Conservation (phyloP, 2,329 filamentous ascomycete species). For the Ciborinia camelliae region DNA sequence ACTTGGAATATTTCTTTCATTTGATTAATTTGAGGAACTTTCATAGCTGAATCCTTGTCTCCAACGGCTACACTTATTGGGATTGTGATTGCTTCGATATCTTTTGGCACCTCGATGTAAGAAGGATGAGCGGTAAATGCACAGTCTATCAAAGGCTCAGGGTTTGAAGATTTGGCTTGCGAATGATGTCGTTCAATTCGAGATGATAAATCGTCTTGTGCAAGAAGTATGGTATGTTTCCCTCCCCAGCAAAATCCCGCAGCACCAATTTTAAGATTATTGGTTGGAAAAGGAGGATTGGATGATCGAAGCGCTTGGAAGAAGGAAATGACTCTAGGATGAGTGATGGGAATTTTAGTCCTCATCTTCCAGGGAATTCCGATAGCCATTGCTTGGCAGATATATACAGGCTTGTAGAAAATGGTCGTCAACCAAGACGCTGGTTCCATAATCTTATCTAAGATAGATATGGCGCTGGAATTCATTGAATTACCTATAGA, state of each 20-base stretch:
- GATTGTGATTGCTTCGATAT: constrained; percentile 40
- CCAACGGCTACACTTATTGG: constrained; percentile 49
- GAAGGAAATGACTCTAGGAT: constrained; percentile 43
- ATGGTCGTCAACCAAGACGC: constrained; percentile 27
- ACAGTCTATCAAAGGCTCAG: constrained; percentile 45
- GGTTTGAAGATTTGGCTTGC: constrained; percentile 11
- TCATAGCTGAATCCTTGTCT: constrained; percentile 44
- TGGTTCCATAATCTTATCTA: constrained; percentile 28
- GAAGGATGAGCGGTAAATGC: constrained; percentile 54
- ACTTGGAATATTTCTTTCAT: constrained; percentile 35
- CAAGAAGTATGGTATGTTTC: constrained; percentile 50
- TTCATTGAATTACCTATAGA: constrained; percentile 16
- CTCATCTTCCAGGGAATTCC: constrained; percentile 31
- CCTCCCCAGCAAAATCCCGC: constrained; percentile 65
- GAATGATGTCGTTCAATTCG: constrained; percentile 25
- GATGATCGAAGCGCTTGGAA: constrained; percentile 39
- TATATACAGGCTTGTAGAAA: constrained; percentile 39
- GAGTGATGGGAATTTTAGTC: constrained; percentile 32
- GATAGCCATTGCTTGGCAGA: constrained; percentile 41
- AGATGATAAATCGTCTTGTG: constrained; percentile 39
- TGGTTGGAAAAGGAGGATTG: constrained; percentile 27
- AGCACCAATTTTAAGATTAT: constrained; percentile 46
- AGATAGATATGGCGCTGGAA: constrained; percentile 19
- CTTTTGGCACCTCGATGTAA: constrained; percentile 43
- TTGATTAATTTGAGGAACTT: constrained; percentile 28